These are phyloP conservation scores for Rhizopus microsporus DNA, from an alignment of 371 early-diverging fungal genomes.

Conservation along the genomic window DNA sequence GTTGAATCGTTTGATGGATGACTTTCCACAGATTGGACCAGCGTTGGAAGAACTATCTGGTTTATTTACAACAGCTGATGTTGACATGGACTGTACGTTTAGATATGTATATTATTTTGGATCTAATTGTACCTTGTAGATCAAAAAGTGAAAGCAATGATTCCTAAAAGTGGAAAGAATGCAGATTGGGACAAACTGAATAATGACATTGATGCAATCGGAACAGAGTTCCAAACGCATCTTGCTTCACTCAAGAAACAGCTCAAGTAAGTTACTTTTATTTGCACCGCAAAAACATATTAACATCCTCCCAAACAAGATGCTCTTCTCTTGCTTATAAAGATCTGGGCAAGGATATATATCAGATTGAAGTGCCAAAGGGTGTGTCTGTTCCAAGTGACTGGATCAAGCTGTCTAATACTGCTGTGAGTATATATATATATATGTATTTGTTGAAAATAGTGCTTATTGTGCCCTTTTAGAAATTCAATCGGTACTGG, in stretches of 20 bases:
- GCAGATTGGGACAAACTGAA: slow-evolving; percentile 72
- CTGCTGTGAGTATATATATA: slow-evolving; percentile 54
- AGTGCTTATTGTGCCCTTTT: slow-evolving; percentile 9
- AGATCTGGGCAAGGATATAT: slow-evolving; percentile 94
- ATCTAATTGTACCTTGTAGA: slow-evolving; percentile 20
- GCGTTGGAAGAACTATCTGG: slow-evolving; percentile 62
- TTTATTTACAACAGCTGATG: slow-evolving; percentile 77
- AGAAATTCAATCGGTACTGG: slow-evolving; percentile 89
- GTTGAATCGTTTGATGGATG: slow-evolving; percentile 39
- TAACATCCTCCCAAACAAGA: slow-evolving; percentile 19
- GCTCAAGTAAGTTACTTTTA: slow-evolving; percentile 51
- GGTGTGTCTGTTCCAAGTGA: slow-evolving; percentile 74
- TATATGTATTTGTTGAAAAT: neutral
- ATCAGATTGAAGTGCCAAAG: slow-evolving; percentile 90
- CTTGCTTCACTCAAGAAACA: slow-evolving; percentile 61
- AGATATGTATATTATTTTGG: neutral
- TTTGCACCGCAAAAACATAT: neutral
- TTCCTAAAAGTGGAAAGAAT: slow-evolving; percentile 77
- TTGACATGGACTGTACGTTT: slow-evolving; percentile 61
- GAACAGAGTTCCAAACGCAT: slow-evolving; percentile 67
- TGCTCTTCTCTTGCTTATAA: slow-evolving; percentile 69
- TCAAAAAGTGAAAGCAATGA: slow-evolving; percentile 56
- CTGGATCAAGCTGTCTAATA: slow-evolving; percentile 82
- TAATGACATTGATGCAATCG: slow-evolving; percentile 55
- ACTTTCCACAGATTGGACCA: slow-evolving; percentile 56